Evolutionary conservation across 2,329 filamentous ascomycete genomes (phyloP), one percentile per base, ranked within the genome.

Genomic region (Paradendryphiella salina): DNA sequence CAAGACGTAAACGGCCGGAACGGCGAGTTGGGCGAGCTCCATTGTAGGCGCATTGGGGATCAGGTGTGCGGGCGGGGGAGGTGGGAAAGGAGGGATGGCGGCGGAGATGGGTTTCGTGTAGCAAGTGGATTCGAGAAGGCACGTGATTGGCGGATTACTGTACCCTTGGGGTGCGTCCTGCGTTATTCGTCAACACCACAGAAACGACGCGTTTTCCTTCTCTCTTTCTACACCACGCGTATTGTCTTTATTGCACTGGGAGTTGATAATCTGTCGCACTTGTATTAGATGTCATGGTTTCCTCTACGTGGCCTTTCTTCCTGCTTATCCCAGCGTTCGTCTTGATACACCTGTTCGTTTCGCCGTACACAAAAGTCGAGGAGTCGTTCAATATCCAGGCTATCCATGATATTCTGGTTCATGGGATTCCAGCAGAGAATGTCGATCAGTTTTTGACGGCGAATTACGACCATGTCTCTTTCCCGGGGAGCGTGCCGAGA

Each of bases 341-440:
- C 50, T 71, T 88, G 51, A 47, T 88, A 46, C 89, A 96, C 73
- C 83, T 96, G 47, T 67, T 85, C 54, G 71, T 85, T 18, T 85
- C 92, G 9, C 94, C 94, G 0, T 93, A 95, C 77, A 96, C 92
- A 50, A 99, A 99, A 74, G 94, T 99, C 52, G 94, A 99, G 73
- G 94, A 99, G 75, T 97, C 93, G 0, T 97, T 99, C 82, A 96
- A 96, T 72, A 85, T 97, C 51, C 94, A 99, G 73, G 94, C 94
- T 5, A 83, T 86, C 3, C 94, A 97, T 73, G 94, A 99, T 72
- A 87, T 99, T 29, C 74, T 96, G 52, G 82, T 83, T 31, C 90
- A 94, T 70, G 91, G 91, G 18, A 84, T 89, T 1, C 89, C 90
- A 0, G 80, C 78, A 1, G 70, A 74, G 15, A 78, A 86, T 60